Base-by-base conservation (phyloP, 352 stramenopile species). In the Phytophthora colocasiae region DNA sequence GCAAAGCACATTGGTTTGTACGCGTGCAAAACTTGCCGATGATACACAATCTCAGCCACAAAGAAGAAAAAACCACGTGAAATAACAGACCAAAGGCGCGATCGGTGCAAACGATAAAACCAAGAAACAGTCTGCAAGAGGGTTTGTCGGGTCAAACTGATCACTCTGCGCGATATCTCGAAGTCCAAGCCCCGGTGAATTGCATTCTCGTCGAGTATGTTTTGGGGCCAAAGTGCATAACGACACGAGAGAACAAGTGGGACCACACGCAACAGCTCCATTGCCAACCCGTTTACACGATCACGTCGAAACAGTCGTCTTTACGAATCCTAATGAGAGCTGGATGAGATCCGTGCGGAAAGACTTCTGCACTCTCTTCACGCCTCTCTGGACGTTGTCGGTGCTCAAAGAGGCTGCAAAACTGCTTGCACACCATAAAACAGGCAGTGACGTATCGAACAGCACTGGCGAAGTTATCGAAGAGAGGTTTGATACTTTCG, bases 11-110 rank as follows among this genome's bases (percentile, higher is more conserved):
- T 78, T 2, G 87, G 56, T 36, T 80, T 75, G 69, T 93, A 92
- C n/a, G 93, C 83, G 44, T 69, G 89, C 24, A 95, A 43, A 19
- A 91, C 71, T 44, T 92, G 81, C 19, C 81, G 83, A 1, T 82
- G 83, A 43, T 92, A 95, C 4, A 93, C 72, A 17, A 87, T 48
- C 48, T 95, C 85, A 4, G 83, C 81, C 32, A 84, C 29, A 6
- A 90, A 47, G 57, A 95, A 95, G 67, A 82, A 95, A 95, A n/a
- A n/a, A 77, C 45, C 72, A 81, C 0, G 78, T 85, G 54, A 95
- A 92, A 58, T 91, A 92, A 47, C 84, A 91, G 29, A 91, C 77
- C 27, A 95, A 70, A 39, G 87, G 87, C 14, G 87, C 84, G 32
- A 95, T 95, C 8, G 85, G 73, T 41, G 83, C 75, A 40, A 95